phyloP scores from a whole-genome alignment of 305 asterid genomes.

The Striga hermonthica region DNA sequence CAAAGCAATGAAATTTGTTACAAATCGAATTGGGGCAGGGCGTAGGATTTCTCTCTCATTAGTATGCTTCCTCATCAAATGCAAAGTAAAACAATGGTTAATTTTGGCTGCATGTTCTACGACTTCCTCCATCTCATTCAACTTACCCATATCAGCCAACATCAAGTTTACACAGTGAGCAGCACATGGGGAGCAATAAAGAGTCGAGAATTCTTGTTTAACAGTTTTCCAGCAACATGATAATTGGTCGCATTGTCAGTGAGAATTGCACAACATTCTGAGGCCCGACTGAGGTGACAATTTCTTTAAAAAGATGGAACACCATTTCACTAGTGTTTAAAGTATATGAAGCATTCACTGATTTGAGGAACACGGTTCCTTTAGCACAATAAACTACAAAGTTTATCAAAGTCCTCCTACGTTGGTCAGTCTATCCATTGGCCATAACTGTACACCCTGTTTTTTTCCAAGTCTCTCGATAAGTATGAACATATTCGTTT shows the following conservation, averaged over 20 bases:
- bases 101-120: not conserved
- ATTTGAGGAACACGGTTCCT: not conserved
- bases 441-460: no score
- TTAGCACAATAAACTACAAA: no score
- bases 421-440: no score
- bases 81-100: no score
- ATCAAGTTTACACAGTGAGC: not conserved
- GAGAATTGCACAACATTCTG: not conserved
- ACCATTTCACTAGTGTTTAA: not conserved
- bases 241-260: not conserved
- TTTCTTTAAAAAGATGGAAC: not conserved
- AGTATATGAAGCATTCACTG: not conserved
- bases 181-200: not conserved
- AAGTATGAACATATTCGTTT: not conserved
- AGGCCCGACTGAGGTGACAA: not conserved
- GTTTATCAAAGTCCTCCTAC: no score
- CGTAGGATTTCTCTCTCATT: no score
- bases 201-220: not conserved
- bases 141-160: not conserved
- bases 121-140: not conserved
- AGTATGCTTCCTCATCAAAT: no score
- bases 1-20: no score
- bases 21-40: no score
- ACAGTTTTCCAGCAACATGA: not conserved
- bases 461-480: constrained; percentile 34